Conservation (phyloP, 805 yeast genomes). For the Saccharomyces mikatae region DNA sequence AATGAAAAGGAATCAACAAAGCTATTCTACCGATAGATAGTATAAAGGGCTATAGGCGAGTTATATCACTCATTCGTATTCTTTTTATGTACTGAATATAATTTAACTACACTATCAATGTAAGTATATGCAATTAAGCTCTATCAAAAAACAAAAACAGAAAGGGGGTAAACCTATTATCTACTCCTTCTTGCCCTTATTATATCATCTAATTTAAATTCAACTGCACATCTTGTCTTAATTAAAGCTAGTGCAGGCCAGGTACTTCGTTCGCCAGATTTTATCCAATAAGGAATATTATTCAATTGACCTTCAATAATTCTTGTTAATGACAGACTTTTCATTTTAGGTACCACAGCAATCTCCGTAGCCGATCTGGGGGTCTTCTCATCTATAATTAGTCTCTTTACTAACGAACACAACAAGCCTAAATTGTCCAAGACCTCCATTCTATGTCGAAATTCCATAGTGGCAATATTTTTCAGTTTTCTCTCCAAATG, state of each 20-base stretch:
- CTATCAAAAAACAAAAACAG: neutral
- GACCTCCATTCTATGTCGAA: slow-evolving; percentile 76
- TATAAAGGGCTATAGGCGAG: neutral
- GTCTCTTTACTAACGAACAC: slow-evolving; percentile 58
- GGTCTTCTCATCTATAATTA: slow-evolving; percentile 81
- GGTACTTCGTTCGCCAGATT: slow-evolving; percentile 83
- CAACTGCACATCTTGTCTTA: slow-evolving; percentile 84
- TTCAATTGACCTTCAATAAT: slow-evolving; percentile 72
- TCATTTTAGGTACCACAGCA: slow-evolving; percentile 81
- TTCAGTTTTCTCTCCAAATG: slow-evolving; percentile 36
- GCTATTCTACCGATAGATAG: slow-evolving; percentile 33
- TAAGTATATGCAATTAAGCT: neutral
- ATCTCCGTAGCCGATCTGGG: slow-evolving; percentile 76
- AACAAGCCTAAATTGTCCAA: slow-evolving; percentile 71
- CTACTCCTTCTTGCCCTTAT: slow-evolving; percentile 34
- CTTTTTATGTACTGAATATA: neutral
- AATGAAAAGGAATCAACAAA: slow-evolving; percentile 46
- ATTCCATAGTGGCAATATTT: slow-evolving; percentile 61
- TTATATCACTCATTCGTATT: neutral
- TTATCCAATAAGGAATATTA: slow-evolving; percentile 82
- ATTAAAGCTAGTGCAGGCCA: slow-evolving; percentile 86
- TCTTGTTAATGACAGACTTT: slow-evolving; percentile 63
- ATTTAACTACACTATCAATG: no score
- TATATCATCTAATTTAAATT: slow-evolving; percentile 75
- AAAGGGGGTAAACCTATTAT: neutral